A percentile compares a stretch with the other conserved stretches of the same genome.
These are phyloP conservation scores for Talaromyces sp. DNA, from an alignment of 2,329 filamentous ascomycete genomes.

Conservation along the genomic window DNA sequence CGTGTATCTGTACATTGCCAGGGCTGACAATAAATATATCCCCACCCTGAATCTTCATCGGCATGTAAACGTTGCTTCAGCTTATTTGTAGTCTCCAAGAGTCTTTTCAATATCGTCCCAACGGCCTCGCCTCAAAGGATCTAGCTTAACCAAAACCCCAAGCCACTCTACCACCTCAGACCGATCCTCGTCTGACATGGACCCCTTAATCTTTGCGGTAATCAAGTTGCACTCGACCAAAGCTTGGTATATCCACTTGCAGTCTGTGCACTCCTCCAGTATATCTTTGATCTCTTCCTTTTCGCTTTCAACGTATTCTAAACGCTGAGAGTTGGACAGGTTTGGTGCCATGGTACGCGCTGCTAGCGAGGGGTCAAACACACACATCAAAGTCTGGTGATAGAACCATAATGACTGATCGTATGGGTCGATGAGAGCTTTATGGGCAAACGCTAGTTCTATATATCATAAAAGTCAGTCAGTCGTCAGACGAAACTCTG, in stretches of 20 bases:
- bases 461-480: not conserved
- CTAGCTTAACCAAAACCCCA: constrained; percentile 59
- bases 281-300: constrained; percentile 67
- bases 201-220: constrained; percentile 46
- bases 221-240: constrained; percentile 69
- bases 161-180: constrained; percentile 55
- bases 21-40: not conserved
- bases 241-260: constrained; percentile 87
- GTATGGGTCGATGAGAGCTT: constrained; percentile 81
- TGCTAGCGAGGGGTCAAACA: constrained; percentile 50
- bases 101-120: constrained; percentile 65
- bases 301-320: constrained; percentile 63
- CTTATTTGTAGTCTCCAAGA: constrained; percentile 19
- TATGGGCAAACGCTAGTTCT: constrained; percentile 72
- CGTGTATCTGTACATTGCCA: not conserved
- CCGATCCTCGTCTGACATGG: constrained; percentile 38
- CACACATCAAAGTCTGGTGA: constrained; percentile 78
- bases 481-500: not conserved
- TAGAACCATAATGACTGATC: constrained; percentile 98
- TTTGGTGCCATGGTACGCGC: constrained; percentile 59
- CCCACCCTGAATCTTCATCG: not conserved
- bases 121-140: constrained; percentile 67
- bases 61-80: not conserved
- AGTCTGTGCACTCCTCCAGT: constrained; percentile 60
- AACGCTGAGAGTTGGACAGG: constrained; percentile 56